Percentiles rank a stretch among this genome's conserved stretches.
Conservation (phyloP, 1,284 basidiomycete species). For the Malassezia sp. region DNA sequence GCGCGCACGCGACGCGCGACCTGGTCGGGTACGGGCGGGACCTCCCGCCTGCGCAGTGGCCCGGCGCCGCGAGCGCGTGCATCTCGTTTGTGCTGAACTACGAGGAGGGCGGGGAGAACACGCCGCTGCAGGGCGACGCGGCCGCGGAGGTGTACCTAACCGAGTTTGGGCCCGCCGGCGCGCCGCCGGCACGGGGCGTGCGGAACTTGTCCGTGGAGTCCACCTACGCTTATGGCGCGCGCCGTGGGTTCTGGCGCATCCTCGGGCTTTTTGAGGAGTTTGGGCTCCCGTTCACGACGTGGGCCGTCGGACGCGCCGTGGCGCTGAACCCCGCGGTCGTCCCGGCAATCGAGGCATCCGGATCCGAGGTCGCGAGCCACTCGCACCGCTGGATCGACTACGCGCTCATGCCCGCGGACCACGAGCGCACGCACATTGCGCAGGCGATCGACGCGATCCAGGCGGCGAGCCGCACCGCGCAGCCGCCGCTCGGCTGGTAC, state of each 20-base stretch:
- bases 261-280: conserved; percentile 45
- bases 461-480: conserved; percentile 25
- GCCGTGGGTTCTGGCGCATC: conserved; percentile 48
- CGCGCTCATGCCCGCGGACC: conserved; percentile 31
- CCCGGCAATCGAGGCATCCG: conserved; percentile 36
- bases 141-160: conserved; percentile 40
- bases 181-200: conserved; percentile 21
- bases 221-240: conserved; percentile 48
- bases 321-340: conserved; percentile 45
- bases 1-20: conserved; percentile 30
- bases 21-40: conserved; percentile 46
- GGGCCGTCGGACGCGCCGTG: conserved; percentile 47
- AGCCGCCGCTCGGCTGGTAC: conserved; percentile 47
- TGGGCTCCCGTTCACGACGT: conserved; percentile 39
- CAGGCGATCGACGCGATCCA: conserved; percentile 44
- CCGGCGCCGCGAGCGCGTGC: conserved; percentile 45
- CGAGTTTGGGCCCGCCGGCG: conserved; percentile 37
- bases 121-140: conserved; percentile 41
- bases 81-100: conserved; percentile 48
- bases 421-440: conserved; percentile 42
- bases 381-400: conserved; percentile 48
- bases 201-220: conserved; percentile 46
- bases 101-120: conserved; percentile 48
- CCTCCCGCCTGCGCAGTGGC: conserved; percentile 48
- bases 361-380: conserved; percentile 46